Percentiles rank a stretch among this genome's conserved stretches.
Evolutionary conservation across 2,329 filamentous ascomycete genomes (phyloP).

Genomic region (Penicillium sp.): DNA sequence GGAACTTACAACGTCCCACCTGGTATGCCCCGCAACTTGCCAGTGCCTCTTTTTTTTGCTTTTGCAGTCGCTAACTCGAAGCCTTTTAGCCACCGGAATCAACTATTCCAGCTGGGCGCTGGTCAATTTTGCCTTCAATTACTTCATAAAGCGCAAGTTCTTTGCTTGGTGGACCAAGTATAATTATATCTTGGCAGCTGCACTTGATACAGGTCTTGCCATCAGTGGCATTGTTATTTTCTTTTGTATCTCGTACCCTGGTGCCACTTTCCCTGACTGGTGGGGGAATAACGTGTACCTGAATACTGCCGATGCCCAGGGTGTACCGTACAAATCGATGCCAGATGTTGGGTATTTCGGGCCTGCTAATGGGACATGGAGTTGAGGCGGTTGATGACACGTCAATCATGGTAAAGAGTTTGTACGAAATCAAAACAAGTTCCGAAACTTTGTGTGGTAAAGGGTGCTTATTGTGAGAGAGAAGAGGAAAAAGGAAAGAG

Average conservation of each 20-base stretch:
- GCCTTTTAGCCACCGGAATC: conserved; percentile 31
- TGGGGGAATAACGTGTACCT: conserved; percentile 36
- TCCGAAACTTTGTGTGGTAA: background rate
- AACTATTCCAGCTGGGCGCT: conserved; percentile 38
- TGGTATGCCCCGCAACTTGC: conserved; percentile 11
- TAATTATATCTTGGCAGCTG: conserved; percentile 44
- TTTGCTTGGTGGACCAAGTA: conserved; percentile 48
- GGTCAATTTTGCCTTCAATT: conserved; percentile 51
- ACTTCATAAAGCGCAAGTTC: conserved; percentile 50
- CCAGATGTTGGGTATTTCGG: conserved; percentile 32
- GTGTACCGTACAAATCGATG: conserved; percentile 28
- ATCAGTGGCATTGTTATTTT: conserved; percentile 38
- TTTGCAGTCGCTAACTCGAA: background rate
- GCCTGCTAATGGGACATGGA: conserved; percentile 32
- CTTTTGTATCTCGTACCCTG: conserved; percentile 35
- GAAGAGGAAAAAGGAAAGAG: too few relatives aligned
- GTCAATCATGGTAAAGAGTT: too few relatives aligned
- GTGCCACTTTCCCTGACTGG: conserved; percentile 32
- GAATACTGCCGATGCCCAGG: conserved; percentile 32
- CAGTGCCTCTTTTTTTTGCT: background rate
- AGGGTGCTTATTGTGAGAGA: background rate
- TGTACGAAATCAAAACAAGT: background rate
- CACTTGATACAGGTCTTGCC: conserved; percentile 38
- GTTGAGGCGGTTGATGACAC: background rate
- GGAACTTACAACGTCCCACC: conserved; percentile 30